phyloP scores from a whole-genome alignment of 768 basidiomycete species.

The Podaxis sp. region DNA sequence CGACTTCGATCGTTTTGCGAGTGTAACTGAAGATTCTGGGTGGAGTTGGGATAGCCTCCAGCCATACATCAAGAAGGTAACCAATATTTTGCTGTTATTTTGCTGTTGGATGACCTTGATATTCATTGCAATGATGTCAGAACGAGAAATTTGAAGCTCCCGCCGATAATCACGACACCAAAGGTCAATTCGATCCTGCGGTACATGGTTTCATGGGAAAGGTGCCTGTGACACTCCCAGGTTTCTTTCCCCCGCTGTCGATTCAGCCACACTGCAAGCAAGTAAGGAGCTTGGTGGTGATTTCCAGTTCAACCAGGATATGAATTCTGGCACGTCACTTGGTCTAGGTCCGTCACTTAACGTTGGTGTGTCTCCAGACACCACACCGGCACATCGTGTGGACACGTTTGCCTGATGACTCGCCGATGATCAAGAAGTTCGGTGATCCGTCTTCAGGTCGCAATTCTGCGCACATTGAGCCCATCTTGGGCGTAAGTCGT shows the following conservation, averaged over 20 bases:
- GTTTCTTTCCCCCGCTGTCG: slow-evolving; percentile 14
- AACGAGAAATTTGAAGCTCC: slow-evolving; percentile 19
- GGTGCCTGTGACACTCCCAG: slow-evolving; percentile 17
- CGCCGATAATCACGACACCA: slow-evolving; percentile 18
- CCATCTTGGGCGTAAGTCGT: slow-evolving; percentile 4
- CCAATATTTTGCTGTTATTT: background rate
- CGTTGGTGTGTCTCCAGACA: too few relatives aligned
- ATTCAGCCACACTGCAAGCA: slow-evolving; percentile 21
- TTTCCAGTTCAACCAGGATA: slow-evolving; percentile 14
- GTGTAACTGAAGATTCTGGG: slow-evolving; percentile 26
- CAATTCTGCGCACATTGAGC: slow-evolving; percentile 15
- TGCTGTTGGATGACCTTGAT: slow-evolving; percentile 19
- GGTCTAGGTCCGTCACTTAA: slow-evolving; percentile 10
- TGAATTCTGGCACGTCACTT: slow-evolving; percentile 15
- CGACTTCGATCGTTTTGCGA: slow-evolving; percentile 25
- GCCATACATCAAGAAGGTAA: slow-evolving; percentile 24
- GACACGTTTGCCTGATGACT: slow-evolving; percentile 9
- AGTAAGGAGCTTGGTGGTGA: slow-evolving; percentile 13
- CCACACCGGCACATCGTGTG: slow-evolving; percentile 16
- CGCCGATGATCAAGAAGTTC: background rate
- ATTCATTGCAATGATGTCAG: slow-evolving; percentile 1
- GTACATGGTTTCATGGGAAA: slow-evolving; percentile 20
- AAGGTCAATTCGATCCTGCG: slow-evolving; percentile 20
- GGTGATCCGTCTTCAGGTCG: slow-evolving; percentile 12
- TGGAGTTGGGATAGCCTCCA: slow-evolving; percentile 34